Percentiles rank a stretch among this genome's conserved stretches.
phyloP scores from a whole-genome alignment of 1,284 basidiomycete genomes.

The Cutaneotrichosporon sp. region DNA sequence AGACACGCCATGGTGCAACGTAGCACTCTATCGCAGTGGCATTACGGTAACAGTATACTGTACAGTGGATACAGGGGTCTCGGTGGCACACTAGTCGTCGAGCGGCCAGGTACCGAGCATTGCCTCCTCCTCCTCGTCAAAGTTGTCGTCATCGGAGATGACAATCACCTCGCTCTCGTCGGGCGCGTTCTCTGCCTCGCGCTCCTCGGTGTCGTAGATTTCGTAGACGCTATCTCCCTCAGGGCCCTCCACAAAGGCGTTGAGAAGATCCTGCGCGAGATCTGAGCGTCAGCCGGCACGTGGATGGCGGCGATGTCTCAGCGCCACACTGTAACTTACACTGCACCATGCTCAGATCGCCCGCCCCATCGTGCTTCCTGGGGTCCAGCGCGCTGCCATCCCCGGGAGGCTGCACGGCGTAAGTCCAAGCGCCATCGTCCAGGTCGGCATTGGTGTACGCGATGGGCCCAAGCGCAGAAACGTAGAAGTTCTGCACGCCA shows the following conservation, averaged over 20 bases:
- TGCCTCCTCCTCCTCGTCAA: slow-evolving; percentile 9
- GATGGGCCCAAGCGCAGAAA: slow-evolving; percentile 71
- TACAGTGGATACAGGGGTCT: neutral
- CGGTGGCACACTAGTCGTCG: neutral
- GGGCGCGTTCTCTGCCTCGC: neutral
- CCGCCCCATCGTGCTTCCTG: neutral
- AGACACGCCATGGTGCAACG: neutral
- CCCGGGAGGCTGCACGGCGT: slow-evolving; percentile 6
- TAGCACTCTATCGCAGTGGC: neutral
- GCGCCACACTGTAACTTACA: slow-evolving; percentile 33
- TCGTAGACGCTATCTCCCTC: slow-evolving; percentile 67
- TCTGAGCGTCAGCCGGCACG: slow-evolving; percentile 54
- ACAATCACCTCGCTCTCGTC: neutral
- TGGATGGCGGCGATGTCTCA: neutral
- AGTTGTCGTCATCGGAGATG: slow-evolving; percentile 16
- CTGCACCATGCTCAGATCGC: slow-evolving; percentile 35
- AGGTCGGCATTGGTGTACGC: slow-evolving; percentile 65
- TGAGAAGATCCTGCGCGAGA: slow-evolving; percentile 67
- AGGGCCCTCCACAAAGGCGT: slow-evolving; percentile 71
- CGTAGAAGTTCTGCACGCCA: slow-evolving; percentile 70
- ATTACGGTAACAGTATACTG: neutral
- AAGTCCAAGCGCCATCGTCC: slow-evolving; percentile 14
- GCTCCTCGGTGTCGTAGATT: slow-evolving; percentile 57
- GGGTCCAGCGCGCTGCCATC: neutral
- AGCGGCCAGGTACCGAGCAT: neutral